Evolutionary conservation across 2,329 filamentous ascomycete genomes (phyloP).

Genomic region (Exophiala sp.): DNA sequence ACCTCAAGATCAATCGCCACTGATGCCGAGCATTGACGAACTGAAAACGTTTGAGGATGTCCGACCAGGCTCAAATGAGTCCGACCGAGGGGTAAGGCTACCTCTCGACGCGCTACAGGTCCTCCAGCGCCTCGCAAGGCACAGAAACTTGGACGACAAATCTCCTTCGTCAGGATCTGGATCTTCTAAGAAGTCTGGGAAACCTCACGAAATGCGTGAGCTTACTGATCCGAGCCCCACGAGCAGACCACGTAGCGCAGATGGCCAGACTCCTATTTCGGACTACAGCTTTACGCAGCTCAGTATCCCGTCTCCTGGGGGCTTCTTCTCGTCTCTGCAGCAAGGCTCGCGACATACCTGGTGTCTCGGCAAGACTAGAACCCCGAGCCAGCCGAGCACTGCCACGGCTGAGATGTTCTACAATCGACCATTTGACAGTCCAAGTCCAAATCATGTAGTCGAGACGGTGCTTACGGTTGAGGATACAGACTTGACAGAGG

Average conservation of each 20-base stretch:
- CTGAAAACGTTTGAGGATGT: constrained; percentile 16
- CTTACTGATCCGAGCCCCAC: constrained; percentile 45
- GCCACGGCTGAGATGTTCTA: constrained; percentile 93
- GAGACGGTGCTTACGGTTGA: constrained; percentile 66
- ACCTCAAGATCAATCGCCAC: constrained; percentile 25
- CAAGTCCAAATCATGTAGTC: constrained; percentile 45
- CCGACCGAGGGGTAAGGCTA: constrained; percentile 61
- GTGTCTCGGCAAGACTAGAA: constrained; percentile 50
- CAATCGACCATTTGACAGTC: constrained; percentile 67
- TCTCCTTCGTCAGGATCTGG: constrained; percentile 35
- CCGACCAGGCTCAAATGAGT: constrained; percentile 21
- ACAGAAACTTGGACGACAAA: constrained; percentile 39
- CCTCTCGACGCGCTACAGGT: constrained; percentile 78
- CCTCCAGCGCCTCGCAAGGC: constrained; percentile 67
- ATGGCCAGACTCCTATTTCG: constrained; percentile 51
- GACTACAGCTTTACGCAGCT: constrained; percentile 72
- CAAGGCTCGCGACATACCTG: constrained; percentile 75
- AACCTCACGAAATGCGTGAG: constrained; percentile 56
- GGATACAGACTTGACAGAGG: constrained; percentile 48
- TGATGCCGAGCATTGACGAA: constrained; percentile 23
- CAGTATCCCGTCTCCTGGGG: constrained; percentile 85
- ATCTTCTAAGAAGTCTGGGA: constrained; percentile 14
- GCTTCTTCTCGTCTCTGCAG: constrained; percentile 84
- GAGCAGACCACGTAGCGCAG: constrained; percentile 43
- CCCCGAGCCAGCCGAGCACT: constrained; percentile 63